Base-by-base conservation (phyloP, 192 early-diverging fungal species). In the Chytriomyces sp. region DNA sequence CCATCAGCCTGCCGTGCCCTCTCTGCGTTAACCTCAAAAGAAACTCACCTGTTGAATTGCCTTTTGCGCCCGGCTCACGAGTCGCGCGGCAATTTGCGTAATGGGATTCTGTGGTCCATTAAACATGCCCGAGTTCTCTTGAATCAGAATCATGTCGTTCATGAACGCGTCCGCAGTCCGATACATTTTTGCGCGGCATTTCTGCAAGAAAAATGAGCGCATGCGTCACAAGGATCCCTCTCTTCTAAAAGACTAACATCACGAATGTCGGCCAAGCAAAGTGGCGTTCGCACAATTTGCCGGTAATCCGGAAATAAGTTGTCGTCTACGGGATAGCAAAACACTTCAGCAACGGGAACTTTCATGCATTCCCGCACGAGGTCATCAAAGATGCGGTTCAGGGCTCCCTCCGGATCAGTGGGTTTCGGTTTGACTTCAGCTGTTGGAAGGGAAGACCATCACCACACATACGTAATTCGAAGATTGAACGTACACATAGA, bases 241-340 rank as follows among this genome's bases (percentile, higher is more conserved):
- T n/a, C n/a, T n/a, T n/a, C n/a, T n/a, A 63, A 67, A 37, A 40
- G 17, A 14, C 81, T 79, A 54, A 84, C 86, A 37, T 87, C 81
- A 4, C 80, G 60, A 75, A 90, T 88, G 12, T 83, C 76, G 30
- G 82, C 79, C 25, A 90, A 63, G 38, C 78, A 83, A 4, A 78
- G 81, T 0, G 89, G 89, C 3, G 81, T 75, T 64, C 81, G 80
- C 22, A 89, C 76, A 26, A 86, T 59, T 32, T 53, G 68, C 36
- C 84, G 78, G 31, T 90, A 90, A 8, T 84, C 87, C 14, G 82
- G 82, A 10, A 86, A 78, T 31, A 75, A 60, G 41, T 76, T 73
- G 8, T 64, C 56, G 3, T 79, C 78, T 0, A 89, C 85, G 0
- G 88, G 86, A 8, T 59, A 34, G 55, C 80, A 57, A 67, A 89